Evolutionary conservation across 2,329 filamentous ascomycete genomes (phyloP).

Genomic region (Fusarium vanettenii): DNA sequence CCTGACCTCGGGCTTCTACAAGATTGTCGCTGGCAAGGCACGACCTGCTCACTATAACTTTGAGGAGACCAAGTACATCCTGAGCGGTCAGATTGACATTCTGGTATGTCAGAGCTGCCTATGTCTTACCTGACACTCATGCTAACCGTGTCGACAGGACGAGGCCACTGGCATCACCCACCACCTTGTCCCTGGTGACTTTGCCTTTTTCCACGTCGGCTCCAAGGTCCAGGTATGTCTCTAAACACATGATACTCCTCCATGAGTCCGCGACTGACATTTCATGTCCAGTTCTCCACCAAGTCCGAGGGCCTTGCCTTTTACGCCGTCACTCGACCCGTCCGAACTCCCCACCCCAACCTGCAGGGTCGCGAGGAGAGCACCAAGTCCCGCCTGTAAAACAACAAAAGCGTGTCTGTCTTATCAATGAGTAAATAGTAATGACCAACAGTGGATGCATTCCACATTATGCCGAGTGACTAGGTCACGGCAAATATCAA

Average conservation of each 20-base stretch:
- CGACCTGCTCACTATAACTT: slow-evolving; percentile 38
- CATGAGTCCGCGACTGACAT: neutral
- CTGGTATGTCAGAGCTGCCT: slow-evolving; percentile 14
- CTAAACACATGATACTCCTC: rapidly evolving
- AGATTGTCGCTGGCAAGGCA: slow-evolving; percentile 36
- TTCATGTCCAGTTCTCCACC: slow-evolving; percentile 37
- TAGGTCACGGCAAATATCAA: neutral
- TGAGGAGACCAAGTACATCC: slow-evolving; percentile 42
- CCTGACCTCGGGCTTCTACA: slow-evolving; percentile 41
- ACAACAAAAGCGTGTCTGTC: neutral
- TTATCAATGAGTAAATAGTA: neutral
- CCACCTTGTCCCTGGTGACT: slow-evolving; percentile 36
- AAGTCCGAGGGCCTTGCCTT: slow-evolving; percentile 39
- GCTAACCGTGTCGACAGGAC: slow-evolving; percentile 14
- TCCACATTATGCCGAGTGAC: neutral
- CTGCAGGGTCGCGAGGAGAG: slow-evolving; percentile 36
- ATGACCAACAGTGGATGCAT: neutral
- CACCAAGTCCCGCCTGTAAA: slow-evolving; percentile 33
- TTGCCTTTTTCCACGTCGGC: slow-evolving; percentile 42
- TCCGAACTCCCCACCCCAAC: slow-evolving; percentile 38
- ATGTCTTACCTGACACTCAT: neutral
- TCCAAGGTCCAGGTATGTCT: slow-evolving; percentile 40
- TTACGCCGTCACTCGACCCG: slow-evolving; percentile 39
- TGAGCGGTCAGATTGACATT: slow-evolving; percentile 39
- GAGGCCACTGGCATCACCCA: slow-evolving; percentile 42